These are phyloP conservation scores for Tolypocladium inflatum DNA, from an alignment of 2,329 filamentous ascomycete species.

Conservation along the genomic window DNA sequence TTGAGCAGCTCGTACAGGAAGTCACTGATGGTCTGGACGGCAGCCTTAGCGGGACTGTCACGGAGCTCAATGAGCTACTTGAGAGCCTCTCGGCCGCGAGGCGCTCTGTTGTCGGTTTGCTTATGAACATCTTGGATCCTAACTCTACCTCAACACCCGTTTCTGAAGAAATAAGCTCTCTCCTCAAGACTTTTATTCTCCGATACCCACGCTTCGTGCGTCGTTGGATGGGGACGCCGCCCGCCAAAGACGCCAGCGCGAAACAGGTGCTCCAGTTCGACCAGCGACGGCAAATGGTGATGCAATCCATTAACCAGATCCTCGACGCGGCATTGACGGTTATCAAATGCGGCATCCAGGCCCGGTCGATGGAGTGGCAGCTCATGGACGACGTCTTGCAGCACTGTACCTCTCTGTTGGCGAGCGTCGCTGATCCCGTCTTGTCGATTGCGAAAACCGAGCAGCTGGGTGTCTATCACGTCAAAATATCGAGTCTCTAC, in stretches of 20 bases:
- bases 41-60: slow-evolving; percentile 46
- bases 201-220: slow-evolving; percentile 51
- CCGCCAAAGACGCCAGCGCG: slow-evolving; percentile 37
- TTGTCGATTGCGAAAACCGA: slow-evolving; percentile 18
- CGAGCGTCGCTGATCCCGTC: slow-evolving; percentile 35
- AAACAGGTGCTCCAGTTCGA: slow-evolving; percentile 54
- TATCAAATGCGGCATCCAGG: slow-evolving; percentile 41
- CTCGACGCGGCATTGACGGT: slow-evolving; percentile 53
- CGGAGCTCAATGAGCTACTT: slow-evolving; percentile 53
- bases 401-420: slow-evolving; percentile 45
- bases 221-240: slow-evolving; percentile 52
- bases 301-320: slow-evolving; percentile 42
- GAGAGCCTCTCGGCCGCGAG: slow-evolving; percentile 45
- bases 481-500: slow-evolving; percentile 64
- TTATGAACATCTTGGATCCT: slow-evolving; percentile 23
- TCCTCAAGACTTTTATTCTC: slow-evolving; percentile 47
- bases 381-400: slow-evolving; percentile 46
- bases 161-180: slow-evolving; percentile 15
- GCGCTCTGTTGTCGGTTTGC: slow-evolving; percentile 40
- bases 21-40: slow-evolving; percentile 48
- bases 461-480: slow-evolving; percentile 37
- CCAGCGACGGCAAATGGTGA: slow-evolving; percentile 44
- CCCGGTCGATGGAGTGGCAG: slow-evolving; percentile 40
- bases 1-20: slow-evolving; percentile 33
- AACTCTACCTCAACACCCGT: slow-evolving; percentile 6